Base-by-base conservation (phyloP, 176 grass and related monocot genomes). In the Carex kokanica region DNA sequence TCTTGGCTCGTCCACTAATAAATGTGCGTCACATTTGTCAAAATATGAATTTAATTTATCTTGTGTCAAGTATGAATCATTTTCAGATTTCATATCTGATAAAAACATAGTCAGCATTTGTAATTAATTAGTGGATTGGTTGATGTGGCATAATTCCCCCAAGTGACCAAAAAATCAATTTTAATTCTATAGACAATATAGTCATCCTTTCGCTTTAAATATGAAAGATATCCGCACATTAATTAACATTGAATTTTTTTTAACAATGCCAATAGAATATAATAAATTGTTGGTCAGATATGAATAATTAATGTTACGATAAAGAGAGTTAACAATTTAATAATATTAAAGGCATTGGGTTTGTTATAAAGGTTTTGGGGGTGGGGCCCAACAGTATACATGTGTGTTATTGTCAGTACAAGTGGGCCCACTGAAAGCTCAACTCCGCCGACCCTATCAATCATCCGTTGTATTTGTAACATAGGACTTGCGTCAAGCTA, bases 381-480 rank as follows among this genome's bases (percentile, higher is more conserved):
- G 62, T 36, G 70, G 79, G 83, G 62, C 63, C 83, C 80, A 68
- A 2, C 41, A 64, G 57, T 78, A 65, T 61, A 68, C 80, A 67
- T 85, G 20, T 69, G 47, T 75, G 69, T 67, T 62, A 72, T 60
- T 79, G 81, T n/a, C 10, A 85, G 78, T 84, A 24, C 23, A 77
- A 29, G 85, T 90, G 84, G 91, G 88, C 0, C 64, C 67, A 14
- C 5, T 60, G 88, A 88, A 87, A 92, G 88, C 85, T 80, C 85
- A 70, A 63, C n/a, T 32, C 34, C 86, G 88, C 88, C 84, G 73
- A 27, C 84, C 81, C 54, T n/a, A n/a, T n/a, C n/a, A n/a, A n/a
- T n/a, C n/a, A n/a, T n/a, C n/a, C n/a, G n/a, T n/a, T n/a, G n/a
- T n/a, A n/a, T n/a, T n/a, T n/a, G n/a, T n/a, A n/a, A n/a, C n/a